Evolutionary conservation across 345 rosid genomes (phyloP).

Genomic region (Ailanthus altissimus): DNA sequence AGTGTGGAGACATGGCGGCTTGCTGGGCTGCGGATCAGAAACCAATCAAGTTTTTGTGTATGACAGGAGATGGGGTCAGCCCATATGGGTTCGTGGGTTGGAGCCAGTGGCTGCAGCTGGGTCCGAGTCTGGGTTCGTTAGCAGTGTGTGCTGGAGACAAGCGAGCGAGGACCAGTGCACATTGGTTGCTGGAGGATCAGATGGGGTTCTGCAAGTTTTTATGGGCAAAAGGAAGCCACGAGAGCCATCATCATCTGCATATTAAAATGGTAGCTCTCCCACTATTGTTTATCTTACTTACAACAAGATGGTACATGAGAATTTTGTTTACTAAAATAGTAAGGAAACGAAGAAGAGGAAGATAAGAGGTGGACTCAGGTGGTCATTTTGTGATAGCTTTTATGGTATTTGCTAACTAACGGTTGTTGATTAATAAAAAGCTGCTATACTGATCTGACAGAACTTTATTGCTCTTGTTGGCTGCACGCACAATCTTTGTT

Average conservation of each 20-base stretch:
- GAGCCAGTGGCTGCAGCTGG: constrained; percentile 29
- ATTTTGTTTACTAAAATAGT: too few relatives aligned
- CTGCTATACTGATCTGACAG: constrained; percentile 12
- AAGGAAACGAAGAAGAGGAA: not conserved
- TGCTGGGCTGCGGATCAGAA: constrained; percentile 84
- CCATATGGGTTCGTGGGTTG: constrained; percentile 67
- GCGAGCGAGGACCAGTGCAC: constrained; percentile 57
- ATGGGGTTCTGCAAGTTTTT: constrained; percentile 66
- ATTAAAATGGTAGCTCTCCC: not conserved
- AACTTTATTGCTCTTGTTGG: not conserved
- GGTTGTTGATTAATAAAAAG: not conserved
- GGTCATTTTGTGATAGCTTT: not conserved
- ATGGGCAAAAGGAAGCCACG: constrained; percentile 40
- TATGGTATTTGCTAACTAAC: not conserved
- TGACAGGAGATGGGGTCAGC: constrained; percentile 77
- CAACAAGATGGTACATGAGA: not conserved
- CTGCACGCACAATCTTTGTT: not conserved
- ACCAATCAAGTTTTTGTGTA: constrained; percentile 69
- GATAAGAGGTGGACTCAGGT: not conserved
- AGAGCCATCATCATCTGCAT: not conserved
- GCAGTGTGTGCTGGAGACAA: constrained; percentile 87
- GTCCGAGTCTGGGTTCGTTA: constrained; percentile 49
- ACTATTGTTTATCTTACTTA: not conserved
- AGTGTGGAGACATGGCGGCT: constrained; percentile 69
- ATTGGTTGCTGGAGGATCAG: constrained; percentile 80